Base-by-base conservation (phyloP, 495 filamentous ascomycete species). In the Aspergillus bertholletiae region DNA sequence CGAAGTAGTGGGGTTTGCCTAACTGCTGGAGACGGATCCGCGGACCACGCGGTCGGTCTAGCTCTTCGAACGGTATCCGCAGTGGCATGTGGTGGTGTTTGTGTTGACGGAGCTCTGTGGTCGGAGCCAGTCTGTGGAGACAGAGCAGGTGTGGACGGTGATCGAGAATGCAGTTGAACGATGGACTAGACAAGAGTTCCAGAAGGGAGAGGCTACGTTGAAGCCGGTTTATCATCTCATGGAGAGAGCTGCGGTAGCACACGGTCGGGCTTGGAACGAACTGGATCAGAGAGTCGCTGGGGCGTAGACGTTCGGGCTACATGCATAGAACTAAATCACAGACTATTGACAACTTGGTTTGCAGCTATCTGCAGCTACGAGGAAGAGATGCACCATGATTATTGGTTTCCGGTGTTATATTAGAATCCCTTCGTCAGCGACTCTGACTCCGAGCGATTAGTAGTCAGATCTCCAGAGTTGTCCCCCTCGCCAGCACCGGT, bases 41-140 rank as follows among this genome's bases (percentile, higher is more conserved):
- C 71, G 76, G 7, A 80, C 79, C 5, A 79, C 77, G 51, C 79
- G 84, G 47, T 92, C 84, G 82, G 77, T 82, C 21, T 93, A 89
- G 89, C 76, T 91, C 15, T 91, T 89, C 70, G 78, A 84, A 63
- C 88, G 84, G 0, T 90, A 90, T 62, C 82, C 82, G 9, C 87
- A 90, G 55, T 88, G 86, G 84, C 87, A 91, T 51, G 86, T 89
- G 11, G 75, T 90, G 8, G 85, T 83, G 1, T 88, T 86, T 53
- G 72, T 65, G 17, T 67, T 93, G 13, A 75, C 85, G 2, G 90
- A 93, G 56, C 76, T 90, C 3, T 83, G 82, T 61, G 75, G 80
- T 39, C 79, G 86, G 22, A 78, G 82, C 23, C 77, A 65, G 24
- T 70, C 81, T 23, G 77, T 80, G 62, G 55, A 82, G 27, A 83